A percentile compares a stretch with the other conserved stretches of the same genome.
Conservation (phyloP, 2,329 filamentous ascomycete genomes). For the Alternaria triticimaculans region DNA sequence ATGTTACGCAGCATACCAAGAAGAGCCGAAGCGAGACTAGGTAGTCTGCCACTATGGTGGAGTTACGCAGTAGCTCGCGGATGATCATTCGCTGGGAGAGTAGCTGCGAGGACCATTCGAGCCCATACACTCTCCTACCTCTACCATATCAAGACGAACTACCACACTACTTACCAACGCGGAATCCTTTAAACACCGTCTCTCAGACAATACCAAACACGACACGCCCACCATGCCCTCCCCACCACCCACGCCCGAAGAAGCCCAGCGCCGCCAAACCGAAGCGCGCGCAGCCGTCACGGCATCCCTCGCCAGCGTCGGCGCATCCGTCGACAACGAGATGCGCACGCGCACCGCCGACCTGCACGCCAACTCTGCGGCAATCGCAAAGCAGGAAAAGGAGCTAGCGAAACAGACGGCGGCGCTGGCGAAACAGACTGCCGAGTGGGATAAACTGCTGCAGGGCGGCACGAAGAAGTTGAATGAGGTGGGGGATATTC, state of each 20-base stretch:
- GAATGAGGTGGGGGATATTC: constrained; percentile 81
- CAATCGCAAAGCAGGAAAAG: constrained; percentile 71
- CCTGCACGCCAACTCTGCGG: constrained; percentile 72
- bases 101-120: constrained; percentile 6
- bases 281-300: constrained; percentile 61
- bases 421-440: constrained; percentile 67
- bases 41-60: background rate
- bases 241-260: constrained; percentile 23
- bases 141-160: background rate
- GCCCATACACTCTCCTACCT: background rate
- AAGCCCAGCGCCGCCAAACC: constrained; percentile 47
- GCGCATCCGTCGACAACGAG: constrained; percentile 72
- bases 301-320: constrained; percentile 61
- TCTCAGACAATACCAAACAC: background rate
- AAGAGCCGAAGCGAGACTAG: background rate
- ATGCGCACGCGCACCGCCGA: constrained; percentile 71
- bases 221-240: constrained; percentile 33
- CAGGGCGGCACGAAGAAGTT: constrained; percentile 68
- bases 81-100: constrained; percentile 10
- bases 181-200: background rate
- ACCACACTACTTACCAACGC: background rate
- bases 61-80: background rate
- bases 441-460: constrained; percentile 69
- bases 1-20: background rate
- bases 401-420: constrained; percentile 68